Percentiles rank a stretch among this genome's conserved stretches.
phyloP scores from a whole-genome alignment of 306 rosid genomes.

The Glycine soja region DNA sequence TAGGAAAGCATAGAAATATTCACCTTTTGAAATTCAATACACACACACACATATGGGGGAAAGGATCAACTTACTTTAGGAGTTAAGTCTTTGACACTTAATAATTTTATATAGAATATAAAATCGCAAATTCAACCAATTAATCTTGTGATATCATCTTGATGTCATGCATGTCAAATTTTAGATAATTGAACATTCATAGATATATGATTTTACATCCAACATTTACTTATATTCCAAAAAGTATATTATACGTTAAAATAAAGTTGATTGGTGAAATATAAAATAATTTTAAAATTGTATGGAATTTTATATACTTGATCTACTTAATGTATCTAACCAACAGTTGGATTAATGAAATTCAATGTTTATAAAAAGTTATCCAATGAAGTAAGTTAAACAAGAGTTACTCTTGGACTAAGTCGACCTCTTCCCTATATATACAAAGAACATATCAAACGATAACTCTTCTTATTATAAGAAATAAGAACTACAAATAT shows the following conservation, averaged over 20 bases:
- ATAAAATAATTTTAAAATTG: not conserved
- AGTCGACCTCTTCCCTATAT: not conserved
- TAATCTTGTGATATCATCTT: not conserved
- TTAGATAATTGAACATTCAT: not conserved
- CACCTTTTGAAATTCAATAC: not conserved
- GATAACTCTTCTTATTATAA: no score
- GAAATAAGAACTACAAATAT: no score
- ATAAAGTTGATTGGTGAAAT: not conserved
- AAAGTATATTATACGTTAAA: not conserved
- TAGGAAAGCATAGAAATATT: slow-evolving; percentile 19
- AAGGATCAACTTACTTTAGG: no score
- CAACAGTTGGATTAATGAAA: not conserved
- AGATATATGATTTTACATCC: not conserved
- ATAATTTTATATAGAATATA: not conserved
- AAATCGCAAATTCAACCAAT: not conserved
- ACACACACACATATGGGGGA: no score
- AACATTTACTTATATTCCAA: not conserved
- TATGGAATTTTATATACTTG: not conserved
- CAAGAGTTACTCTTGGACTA: not conserved
- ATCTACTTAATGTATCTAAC: not conserved
- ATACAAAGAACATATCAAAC: no score
- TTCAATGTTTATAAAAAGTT: not conserved
- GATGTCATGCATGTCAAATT: not conserved
- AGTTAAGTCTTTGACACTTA: no score
- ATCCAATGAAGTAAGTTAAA: not conserved